Conservation (phyloP, 2,329 filamentous ascomycete genomes). For the Curvularia eragrostidis region DNA sequence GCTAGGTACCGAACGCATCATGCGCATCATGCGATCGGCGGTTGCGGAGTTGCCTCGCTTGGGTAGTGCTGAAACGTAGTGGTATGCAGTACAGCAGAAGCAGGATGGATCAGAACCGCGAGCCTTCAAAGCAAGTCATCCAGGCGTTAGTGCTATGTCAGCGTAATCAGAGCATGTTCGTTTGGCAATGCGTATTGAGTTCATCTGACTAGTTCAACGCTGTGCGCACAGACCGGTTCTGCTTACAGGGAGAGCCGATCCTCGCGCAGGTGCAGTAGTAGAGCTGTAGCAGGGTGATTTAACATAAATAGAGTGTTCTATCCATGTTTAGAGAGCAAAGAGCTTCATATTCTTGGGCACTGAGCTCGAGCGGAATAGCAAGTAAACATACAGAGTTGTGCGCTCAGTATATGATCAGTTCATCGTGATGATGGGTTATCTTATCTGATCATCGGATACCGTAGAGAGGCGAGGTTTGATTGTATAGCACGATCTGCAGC, state of each 20-base stretch:
- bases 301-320: background rate
- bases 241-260: too few species aligned
- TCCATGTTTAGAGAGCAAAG: background rate
- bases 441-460: conserved; percentile 16
- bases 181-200: conserved; percentile 1
- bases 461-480: background rate
- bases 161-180: background rate
- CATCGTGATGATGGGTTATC: conserved; percentile 3
- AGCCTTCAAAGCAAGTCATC: background rate
- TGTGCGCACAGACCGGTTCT: background rate
- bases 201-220: background rate
- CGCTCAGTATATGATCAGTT: background rate
- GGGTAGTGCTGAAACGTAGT: background rate
- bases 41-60: conserved; percentile 9
- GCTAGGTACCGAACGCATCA: conserved; percentile 13
- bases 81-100: background rate
- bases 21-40: conserved; percentile 23
- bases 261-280: too few species aligned
- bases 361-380: background rate
- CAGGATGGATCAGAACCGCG: background rate
- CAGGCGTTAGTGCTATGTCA: background rate
- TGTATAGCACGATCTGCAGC: background rate
- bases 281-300: background rate
- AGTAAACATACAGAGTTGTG: background rate
- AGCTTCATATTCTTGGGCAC: background rate